Evolutionary conservation across 1,284 basidiomycete genomes (phyloP).

Genomic region (Cryptococcus sp.): DNA sequence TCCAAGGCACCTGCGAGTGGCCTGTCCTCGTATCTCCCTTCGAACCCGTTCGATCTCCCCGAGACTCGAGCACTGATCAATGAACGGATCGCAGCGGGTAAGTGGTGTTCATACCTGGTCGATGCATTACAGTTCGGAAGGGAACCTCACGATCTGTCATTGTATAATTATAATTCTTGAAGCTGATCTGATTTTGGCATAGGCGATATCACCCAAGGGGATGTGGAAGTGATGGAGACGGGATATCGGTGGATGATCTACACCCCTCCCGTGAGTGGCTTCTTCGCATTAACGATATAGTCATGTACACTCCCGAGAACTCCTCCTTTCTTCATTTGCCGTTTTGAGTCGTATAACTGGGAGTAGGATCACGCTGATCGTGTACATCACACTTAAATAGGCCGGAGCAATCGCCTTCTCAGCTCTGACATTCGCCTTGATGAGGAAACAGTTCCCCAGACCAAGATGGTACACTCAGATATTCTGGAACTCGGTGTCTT

Average conservation of each 20-base stretch:
- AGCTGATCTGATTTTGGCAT: background rate
- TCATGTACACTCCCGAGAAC: too few relatives aligned
- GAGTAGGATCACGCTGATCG: too few relatives aligned
- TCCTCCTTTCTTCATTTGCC: too few relatives aligned
- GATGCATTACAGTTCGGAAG: too few relatives aligned
- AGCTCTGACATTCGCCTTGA: slow-evolving; percentile 17
- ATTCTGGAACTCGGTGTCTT: slow-evolving; percentile 13
- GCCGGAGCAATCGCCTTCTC: slow-evolving; percentile 15
- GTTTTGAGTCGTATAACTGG: too few relatives aligned
- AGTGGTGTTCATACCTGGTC: background rate
- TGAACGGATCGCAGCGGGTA: slow-evolving; percentile 19
- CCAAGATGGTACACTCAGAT: slow-evolving; percentile 15
- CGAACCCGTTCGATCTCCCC: slow-evolving; percentile 22
- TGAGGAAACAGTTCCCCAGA: slow-evolving; percentile 20
- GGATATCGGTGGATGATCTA: slow-evolving; percentile 27
- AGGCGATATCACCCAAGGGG: slow-evolving; percentile 22
- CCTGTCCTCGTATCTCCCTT: slow-evolving; percentile 8
- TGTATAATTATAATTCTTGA: background rate
- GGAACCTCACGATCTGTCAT: too few relatives aligned
- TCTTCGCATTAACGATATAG: background rate
- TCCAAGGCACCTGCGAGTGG: background rate
- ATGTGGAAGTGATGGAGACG: slow-evolving; percentile 23
- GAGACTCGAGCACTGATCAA: slow-evolving; percentile 20
- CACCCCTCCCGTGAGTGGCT: slow-evolving; percentile 18
- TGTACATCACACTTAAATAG: background rate